Percentiles rank a stretch among this genome's conserved stretches.
phyloP scores from a whole-genome alignment of 2,329 filamentous ascomycete species.

The Chrysoporthe cubensis region DNA sequence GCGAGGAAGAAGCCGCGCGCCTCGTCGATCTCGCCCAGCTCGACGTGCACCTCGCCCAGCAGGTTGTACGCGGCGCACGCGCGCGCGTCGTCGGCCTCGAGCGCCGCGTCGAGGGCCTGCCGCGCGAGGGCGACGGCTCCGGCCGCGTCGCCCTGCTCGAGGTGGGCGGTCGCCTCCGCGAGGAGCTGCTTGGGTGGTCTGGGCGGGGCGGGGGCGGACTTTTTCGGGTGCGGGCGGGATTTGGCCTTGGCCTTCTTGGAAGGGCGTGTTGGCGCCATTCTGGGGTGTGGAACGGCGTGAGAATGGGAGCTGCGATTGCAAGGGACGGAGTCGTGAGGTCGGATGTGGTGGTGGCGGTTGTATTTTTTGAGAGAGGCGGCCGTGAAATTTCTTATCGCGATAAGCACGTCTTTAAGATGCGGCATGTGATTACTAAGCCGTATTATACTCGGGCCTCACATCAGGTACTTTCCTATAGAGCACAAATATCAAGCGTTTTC shows the following conservation, averaged over 20 bases:
- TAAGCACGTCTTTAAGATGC: conserved; percentile 1
- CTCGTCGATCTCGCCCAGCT: conserved; percentile 77
- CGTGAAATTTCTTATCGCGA: conserved; percentile 23
- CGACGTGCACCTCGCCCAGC: conserved; percentile 80
- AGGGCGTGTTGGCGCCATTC: conserved; percentile 31
- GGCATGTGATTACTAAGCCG: conserved; percentile 2
- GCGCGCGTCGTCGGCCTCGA: conserved; percentile 55
- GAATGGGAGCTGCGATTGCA: background rate
- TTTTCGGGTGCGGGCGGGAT: conserved; percentile 22
- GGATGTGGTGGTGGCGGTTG: background rate
- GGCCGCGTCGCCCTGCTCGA: conserved; percentile 41
- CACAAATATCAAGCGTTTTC: too few species aligned
- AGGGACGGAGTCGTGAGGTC: background rate
- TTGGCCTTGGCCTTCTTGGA: conserved; percentile 30
- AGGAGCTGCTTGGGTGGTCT: conserved; percentile 36
- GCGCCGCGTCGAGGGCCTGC: conserved; percentile 48
- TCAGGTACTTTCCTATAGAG: too few species aligned
- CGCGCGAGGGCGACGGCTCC: conserved; percentile 41
- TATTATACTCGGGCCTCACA: background rate
- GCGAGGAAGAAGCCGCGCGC: conserved; percentile 74
- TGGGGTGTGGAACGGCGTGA: conserved; percentile 6
- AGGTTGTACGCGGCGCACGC: conserved; percentile 66
- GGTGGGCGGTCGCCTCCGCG: conserved; percentile 37
- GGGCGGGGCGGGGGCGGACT: conserved; percentile 16
- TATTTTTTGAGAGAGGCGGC: background rate